Percentiles rank a stretch among this genome's conserved stretches.
Conservation (phyloP, 2,329 filamentous ascomycete genomes). For the Pseudopyrenochaeta lycopersici region DNA sequence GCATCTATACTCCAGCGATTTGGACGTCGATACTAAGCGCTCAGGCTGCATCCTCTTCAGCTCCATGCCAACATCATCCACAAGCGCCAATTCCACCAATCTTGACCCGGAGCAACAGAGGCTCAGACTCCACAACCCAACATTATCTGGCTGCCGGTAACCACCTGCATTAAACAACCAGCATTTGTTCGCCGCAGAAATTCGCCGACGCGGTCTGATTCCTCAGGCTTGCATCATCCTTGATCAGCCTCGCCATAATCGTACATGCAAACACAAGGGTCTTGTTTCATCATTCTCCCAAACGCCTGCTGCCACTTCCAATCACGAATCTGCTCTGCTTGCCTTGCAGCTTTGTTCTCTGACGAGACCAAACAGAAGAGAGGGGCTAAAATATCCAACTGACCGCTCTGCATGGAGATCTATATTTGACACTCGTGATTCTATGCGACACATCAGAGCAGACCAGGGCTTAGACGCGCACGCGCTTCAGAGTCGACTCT, state of each 20-base stretch:
- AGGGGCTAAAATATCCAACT: conserved; percentile 34
- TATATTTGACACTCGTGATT: conserved; percentile 40
- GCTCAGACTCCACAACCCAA: conserved; percentile 21
- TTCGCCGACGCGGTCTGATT: conserved; percentile 26
- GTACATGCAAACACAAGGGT: conserved; percentile 25
- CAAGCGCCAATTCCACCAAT: conserved; percentile 46
- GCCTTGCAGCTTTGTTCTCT: conserved; percentile 23
- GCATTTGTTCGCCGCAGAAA: conserved; percentile 19
- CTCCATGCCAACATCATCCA: conserved; percentile 31
- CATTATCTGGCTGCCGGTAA: conserved; percentile 13
- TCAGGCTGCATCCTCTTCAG: conserved; percentile 35
- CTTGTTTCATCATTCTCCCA: conserved; percentile 41
- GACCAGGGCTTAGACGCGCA: conserved; percentile 35
- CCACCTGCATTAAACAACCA: conserved; percentile 33
- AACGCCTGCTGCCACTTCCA: conserved; percentile 28
- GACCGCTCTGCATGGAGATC: conserved; percentile 31
- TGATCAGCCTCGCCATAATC: conserved; percentile 42
- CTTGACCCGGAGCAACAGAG: conserved; percentile 23
- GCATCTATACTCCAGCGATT: conserved; percentile 36
- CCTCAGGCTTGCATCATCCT: conserved; percentile 28
- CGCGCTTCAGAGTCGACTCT: conserved; percentile 34
- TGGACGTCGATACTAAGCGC: conserved; percentile 43
- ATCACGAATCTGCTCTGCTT: conserved; percentile 22
- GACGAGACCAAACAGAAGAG: conserved; percentile 32
- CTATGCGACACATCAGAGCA: conserved; percentile 23